Percentiles rank a stretch among this genome's conserved stretches.
Conservation (phyloP, 176 grass and related monocot species). For the Bonia amplexicaulis region DNA sequence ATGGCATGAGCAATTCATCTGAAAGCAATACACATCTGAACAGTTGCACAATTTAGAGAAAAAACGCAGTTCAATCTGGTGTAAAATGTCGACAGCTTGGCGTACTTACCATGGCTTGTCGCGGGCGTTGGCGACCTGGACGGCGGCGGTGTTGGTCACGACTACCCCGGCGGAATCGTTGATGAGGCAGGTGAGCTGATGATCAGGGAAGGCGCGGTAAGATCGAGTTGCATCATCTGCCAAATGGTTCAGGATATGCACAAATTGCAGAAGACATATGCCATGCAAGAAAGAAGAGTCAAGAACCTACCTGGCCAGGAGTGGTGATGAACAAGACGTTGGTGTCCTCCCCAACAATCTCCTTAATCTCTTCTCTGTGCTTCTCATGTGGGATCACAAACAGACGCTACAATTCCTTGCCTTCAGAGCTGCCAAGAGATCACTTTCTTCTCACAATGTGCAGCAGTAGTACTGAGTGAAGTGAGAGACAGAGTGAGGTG, state of each 20-base stretch:
- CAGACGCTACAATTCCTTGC: conserved; percentile 56
- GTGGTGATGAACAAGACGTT: conserved; percentile 78
- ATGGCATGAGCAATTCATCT: background rate
- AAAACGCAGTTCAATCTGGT: too few relatives aligned
- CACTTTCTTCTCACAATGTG: background rate
- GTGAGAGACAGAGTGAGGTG: background rate
- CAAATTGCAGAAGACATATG: background rate
- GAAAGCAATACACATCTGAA: background rate
- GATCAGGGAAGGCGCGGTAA: background rate
- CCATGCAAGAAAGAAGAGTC: background rate
- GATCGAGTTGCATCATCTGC: background rate
- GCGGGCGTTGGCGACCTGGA: conserved; percentile 75
- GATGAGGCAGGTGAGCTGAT: conserved; percentile 73
- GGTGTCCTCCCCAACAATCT: conserved; percentile 52
- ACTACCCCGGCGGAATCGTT: conserved; percentile 73
- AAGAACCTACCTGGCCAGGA: conserved; percentile 62
- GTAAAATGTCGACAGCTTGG: too few relatives aligned
- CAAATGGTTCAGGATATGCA: background rate
- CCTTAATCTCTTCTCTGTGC: conserved; percentile 78
- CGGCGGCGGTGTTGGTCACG: conserved; percentile 79
- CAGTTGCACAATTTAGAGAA: background rate
- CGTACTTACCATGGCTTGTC: conserved; percentile 59
- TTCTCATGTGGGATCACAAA: conserved; percentile 96
- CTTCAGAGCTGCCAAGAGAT: conserved; percentile 28
- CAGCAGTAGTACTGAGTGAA: background rate